Conservation (phyloP, 2,329 filamentous ascomycete genomes). For the Pseudogymnoascus destructans region DNA sequence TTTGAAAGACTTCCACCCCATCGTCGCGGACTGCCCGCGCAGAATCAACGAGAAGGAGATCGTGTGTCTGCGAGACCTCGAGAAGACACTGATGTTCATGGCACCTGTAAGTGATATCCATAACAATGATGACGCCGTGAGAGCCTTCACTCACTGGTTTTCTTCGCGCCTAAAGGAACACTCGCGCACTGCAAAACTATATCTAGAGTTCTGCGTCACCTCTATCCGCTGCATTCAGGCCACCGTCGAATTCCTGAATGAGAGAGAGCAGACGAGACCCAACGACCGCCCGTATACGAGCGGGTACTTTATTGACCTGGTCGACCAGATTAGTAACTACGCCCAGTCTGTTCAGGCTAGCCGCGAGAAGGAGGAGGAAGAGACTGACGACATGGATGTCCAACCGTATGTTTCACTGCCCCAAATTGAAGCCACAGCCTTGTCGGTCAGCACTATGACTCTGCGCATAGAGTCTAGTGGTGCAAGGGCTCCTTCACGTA, state of each 20-base stretch:
- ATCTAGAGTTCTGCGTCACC: conserved; percentile 79
- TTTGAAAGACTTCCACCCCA: conserved; percentile 67
- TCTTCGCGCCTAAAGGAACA: conserved; percentile 55
- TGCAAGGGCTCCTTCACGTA: neutral
- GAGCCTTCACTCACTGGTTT: conserved; percentile 57
- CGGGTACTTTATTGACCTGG: conserved; percentile 92
- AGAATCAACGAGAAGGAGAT: conserved; percentile 77
- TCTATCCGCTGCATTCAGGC: conserved; percentile 84
- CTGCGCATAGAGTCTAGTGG: neutral
- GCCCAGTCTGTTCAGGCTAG: conserved; percentile 68
- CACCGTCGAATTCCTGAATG: conserved; percentile 72
- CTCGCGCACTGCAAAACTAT: conserved; percentile 56
- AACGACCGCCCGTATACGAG: conserved; percentile 84
- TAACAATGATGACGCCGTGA: conserved; percentile 42
- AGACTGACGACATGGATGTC: conserved; percentile 43
- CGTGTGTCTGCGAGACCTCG: conserved; percentile 79
- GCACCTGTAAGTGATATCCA: conserved; percentile 72
- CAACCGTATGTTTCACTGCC: conserved; percentile 37
- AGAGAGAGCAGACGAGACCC: conserved; percentile 73
- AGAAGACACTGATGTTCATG: conserved; percentile 83
- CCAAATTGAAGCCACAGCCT: neutral
- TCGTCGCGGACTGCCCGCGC: conserved; percentile 65
- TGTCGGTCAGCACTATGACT: neutral
- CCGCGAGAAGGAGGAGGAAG: conserved; percentile 50
- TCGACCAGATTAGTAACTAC: conserved; percentile 86